These are phyloP conservation scores for Sesbania bispinosa DNA, from an alignment of 306 rosid species.

Conservation along the genomic window DNA sequence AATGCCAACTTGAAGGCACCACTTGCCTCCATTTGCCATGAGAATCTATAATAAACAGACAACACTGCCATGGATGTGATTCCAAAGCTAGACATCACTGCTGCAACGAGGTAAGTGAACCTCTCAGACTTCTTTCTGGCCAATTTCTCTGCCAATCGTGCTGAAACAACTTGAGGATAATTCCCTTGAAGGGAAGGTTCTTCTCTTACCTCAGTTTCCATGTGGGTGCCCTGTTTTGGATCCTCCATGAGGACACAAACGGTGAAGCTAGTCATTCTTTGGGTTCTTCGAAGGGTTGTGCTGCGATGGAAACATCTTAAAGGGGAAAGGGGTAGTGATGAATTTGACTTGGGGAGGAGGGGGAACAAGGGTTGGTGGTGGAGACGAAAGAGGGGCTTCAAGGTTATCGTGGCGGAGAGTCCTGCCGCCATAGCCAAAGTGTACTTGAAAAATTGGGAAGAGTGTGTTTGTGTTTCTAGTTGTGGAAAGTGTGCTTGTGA, in stretches of 20 bases:
- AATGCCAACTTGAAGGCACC: neutral
- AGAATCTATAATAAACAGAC: conserved; percentile 81
- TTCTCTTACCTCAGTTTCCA: conserved; percentile 19
- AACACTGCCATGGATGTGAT: conserved; percentile 85
- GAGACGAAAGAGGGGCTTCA: conserved; percentile 49
- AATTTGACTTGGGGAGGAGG: conserved; percentile 29
- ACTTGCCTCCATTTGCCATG: conserved; percentile 95
- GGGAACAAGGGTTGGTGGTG: conserved; percentile 24
- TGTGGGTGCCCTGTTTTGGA: conserved; percentile 37
- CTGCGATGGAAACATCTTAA: conserved; percentile 25
- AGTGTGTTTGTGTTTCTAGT: neutral
- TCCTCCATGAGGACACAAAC: conserved; percentile 68
- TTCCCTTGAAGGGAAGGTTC: neutral
- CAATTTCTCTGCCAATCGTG: conserved; percentile 49
- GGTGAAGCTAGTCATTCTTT: conserved; percentile 41
- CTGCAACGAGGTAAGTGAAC: conserved; percentile 75
- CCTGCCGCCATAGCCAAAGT: conserved; percentile 70
- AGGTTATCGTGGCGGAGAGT: conserved; percentile 49
- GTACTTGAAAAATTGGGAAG: neutral
- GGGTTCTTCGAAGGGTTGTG: conserved; percentile 20
- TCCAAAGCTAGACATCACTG: conserved; percentile 83
- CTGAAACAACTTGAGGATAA: conserved; percentile 30
- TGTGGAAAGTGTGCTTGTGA: neutral
- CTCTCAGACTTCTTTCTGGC: conserved; percentile 77
- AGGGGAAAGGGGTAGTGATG: conserved; percentile 37